Evolutionary conservation across 495 filamentous ascomycete species (phyloP), one percentile per base, ranked within the genome.

Genomic region (Penicillium atrosanguineum): DNA sequence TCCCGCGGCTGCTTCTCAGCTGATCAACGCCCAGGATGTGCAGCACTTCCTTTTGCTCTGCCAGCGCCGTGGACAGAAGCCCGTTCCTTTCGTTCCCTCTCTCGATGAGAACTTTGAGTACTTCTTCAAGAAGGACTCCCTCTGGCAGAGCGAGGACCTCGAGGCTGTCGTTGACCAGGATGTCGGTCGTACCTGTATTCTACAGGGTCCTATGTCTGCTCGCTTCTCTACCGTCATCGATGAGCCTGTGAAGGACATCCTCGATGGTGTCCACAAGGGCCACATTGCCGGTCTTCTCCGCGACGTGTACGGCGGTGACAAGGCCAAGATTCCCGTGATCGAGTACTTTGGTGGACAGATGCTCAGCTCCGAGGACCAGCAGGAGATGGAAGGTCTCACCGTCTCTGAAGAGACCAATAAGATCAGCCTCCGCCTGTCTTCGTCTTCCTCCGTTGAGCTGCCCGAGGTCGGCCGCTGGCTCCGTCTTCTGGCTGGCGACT

Each of bases 111-210:
- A 88, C 59, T 97, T 98, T 45, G 94, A 97, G 69, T 95, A 91
- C 70, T 98, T 87, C 77, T 97, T 98, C 85, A 98, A 98, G 85
- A 98, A 98, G 74, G 94, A 98, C 71, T 97, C 93, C n/a, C 83
- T 98, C 25, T 98, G 94, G 94, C 94, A 98, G 72, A 96, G 92
- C 0, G 94, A 98, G 71, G 92, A 97, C 65, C 81, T 98, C 12
- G 93, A 90, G 56, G 94, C 94, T 34, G 94, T 98, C 61, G 89
- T 97, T 45, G 92, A 79, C 57, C 92, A 97, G 71, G 94, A 98
- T 71, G 94, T 97, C 48, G 91, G 89, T 39, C 82, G 94, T 51
- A 93, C 90, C 7, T 96, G 91, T 77, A 97, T 98, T 69, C 76
- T 98, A 48, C 94, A 98, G 68, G 94, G 94, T 14, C 94, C 94